phyloP scores from a whole-genome alignment of 208 protist genomes.

The Angomonas desouzai region DNA sequence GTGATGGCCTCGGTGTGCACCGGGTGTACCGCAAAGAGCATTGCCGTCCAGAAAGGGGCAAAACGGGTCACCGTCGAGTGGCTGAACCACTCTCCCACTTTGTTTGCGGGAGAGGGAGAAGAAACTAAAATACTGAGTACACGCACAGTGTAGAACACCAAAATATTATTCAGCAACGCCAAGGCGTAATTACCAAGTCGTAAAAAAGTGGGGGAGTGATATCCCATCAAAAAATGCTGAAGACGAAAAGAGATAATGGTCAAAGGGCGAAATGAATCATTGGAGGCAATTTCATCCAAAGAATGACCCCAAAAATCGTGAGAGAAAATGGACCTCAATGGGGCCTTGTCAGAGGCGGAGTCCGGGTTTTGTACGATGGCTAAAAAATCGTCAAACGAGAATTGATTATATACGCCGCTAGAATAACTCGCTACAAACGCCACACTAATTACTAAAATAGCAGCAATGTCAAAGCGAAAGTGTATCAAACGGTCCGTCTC shows the following conservation, averaged over 20 bases:
- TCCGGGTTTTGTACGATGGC: constrained; percentile 50
- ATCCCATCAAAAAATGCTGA: constrained; percentile 61
- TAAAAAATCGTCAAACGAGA: constrained; percentile 73
- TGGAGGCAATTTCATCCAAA: constrained; percentile 33
- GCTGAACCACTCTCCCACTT: neutral
- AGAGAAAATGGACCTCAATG: constrained; percentile 33
- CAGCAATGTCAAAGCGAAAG: no score
- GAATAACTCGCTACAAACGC: constrained; percentile 26
- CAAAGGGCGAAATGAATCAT: constrained; percentile 59
- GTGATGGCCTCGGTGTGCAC: constrained; percentile 88
- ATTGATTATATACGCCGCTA: constrained; percentile 23
- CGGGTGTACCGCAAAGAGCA: constrained; percentile 77
- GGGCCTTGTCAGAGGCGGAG: constrained; percentile 18
- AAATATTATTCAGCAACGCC: constrained; percentile 37
- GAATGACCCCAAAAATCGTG: constrained; percentile 67
- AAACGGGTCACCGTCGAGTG: constrained; percentile 13
- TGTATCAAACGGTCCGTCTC: no score
- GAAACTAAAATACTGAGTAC: constrained; percentile 24
- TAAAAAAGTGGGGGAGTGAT: constrained; percentile 31
- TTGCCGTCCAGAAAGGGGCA: constrained; percentile 31
- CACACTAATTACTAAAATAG: constrained; percentile 6
- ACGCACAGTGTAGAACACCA: constrained; percentile 44
- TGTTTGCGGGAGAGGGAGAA: neutral
- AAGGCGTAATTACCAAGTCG: constrained; percentile 41
- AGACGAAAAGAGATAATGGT: constrained; percentile 56